Evolutionary conservation across 2,329 filamentous ascomycete genomes (phyloP), one percentile per base, ranked within the genome.

Genomic region (Parastagonospora nodorum): DNA sequence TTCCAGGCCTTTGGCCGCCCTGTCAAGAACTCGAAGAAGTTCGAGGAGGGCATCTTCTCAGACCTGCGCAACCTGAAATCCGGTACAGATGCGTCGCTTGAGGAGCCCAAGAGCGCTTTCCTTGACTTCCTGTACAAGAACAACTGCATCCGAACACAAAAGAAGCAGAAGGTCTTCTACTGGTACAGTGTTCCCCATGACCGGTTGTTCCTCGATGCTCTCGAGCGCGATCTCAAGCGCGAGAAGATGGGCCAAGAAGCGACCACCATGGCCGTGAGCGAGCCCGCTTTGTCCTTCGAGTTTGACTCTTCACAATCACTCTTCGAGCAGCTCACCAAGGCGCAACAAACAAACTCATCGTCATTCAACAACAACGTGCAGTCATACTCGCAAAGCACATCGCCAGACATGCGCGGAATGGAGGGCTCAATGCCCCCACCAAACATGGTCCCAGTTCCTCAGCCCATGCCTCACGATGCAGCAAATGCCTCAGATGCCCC

Each of bases 111-210:
- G 83, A 97, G 93, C 78, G 88, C 90, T 1, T 99, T 99, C 78
- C 84, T 99, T 55, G 94, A 99, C 77, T 99, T 97, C 75, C 83
- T 99, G 38, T 99, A 99, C 86, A 99, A 99, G 84, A 99, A 99
- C 84, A 99, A 99, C 82, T 99, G 94, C 83, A 99, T 99, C 66
- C 88, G 94, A 65, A 99, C 94, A 32, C 94, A 99, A 77, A 99
- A 99, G 86, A 99, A 99, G 84, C 94, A 99, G 74, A 99, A 99
- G 82, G 94, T 99, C 61, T 99, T 99, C 72, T 99, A 97, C 80
- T 99, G 94, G 94, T 99, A 97, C 79, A 97, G 92, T 79, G 94
- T 99, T 41, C 94, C 94, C 1, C 94, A 99, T 75, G 94, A 99
- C 77, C 87, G 94, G 47, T 86, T 99, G 44, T 99, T 99, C 78